Base-by-base conservation (phyloP, 495 filamentous ascomycete species). In the Trichoderma orchidacearum region DNA sequence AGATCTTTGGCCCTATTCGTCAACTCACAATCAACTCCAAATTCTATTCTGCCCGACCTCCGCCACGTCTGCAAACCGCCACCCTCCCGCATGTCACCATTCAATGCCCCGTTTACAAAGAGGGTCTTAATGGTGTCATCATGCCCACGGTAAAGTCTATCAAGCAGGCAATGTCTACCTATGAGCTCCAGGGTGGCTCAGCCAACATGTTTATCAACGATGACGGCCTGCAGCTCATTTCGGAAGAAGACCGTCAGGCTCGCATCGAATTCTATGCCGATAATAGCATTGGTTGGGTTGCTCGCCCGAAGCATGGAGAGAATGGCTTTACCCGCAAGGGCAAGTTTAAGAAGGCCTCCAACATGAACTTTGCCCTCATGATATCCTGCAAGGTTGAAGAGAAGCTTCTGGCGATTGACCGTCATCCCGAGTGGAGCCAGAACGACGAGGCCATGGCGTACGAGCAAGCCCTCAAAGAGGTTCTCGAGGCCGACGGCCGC, bases 201-300 rank as follows among this genome's bases (percentile, higher is more conserved):
- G 86, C 86, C 12, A 89, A 89, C 63, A 80, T 90, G 68, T 87
- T 90, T 62, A 77, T 90, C 69, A 89, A 90, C 65, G 86, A 90
- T 62, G 86, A 90, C 61, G 86, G 86, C 56, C 70, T 90, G 36
- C 87, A 89, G 64, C 70, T 89, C 17, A 75, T 87, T 54, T 66
- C 70, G 30, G 83, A 85, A 58, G 82, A 86, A 56, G 83, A 86
- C 36, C 75, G 83, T 52, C 75, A 72, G 51, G 79, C 77, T 2
- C 79, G 85, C 54, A 85, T 86, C 56, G 83, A 88, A 57, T 81
- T 81, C 59, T 81, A 81, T 59, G 75, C 77, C 50, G 82, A 86
- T 61, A 80, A 91, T 67, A 85, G 79, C 68, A 91, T 91, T 62
- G 86, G 87, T 38, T 91, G 87, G 87, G 81, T 84, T 21, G 84